Evolutionary conservation across 2,329 filamentous ascomycete genomes (phyloP).

Genomic region (Microsporum ferrugineum): DNA sequence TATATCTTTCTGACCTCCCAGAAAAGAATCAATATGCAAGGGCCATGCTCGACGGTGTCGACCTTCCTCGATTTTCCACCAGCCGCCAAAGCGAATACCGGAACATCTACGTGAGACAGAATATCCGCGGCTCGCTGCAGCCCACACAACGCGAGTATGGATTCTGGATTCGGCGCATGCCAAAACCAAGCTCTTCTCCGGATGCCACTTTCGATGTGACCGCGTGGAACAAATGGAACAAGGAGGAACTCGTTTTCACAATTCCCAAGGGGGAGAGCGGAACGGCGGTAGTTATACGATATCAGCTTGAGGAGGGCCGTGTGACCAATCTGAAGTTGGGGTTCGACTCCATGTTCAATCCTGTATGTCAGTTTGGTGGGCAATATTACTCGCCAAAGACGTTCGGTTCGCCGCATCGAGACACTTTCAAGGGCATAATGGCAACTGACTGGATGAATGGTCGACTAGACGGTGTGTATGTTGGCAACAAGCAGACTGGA

Average conservation of each 20-base stretch:
- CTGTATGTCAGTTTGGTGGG: slow-evolving; percentile 7
- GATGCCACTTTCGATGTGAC: slow-evolving; percentile 4
- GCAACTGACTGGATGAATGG: slow-evolving; percentile 5
- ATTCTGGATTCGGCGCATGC: slow-evolving; percentile 6
- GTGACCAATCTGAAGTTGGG: slow-evolving; percentile 5
- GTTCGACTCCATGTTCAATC: slow-evolving; percentile 9
- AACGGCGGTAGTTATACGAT: slow-evolving; percentile 6
- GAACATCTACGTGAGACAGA: slow-evolving; percentile 4
- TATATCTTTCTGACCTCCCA: slow-evolving; percentile 4
- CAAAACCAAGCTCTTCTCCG: background rate
- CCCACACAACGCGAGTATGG: background rate
- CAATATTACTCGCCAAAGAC: background rate
- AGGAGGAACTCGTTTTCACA: background rate
- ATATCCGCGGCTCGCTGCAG: background rate
- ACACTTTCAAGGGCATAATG: slow-evolving; percentile 7
- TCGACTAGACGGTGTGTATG: background rate
- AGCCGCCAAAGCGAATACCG: slow-evolving; percentile 4
- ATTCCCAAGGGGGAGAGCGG: slow-evolving; percentile 3
- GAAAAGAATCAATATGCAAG: slow-evolving; percentile 7
- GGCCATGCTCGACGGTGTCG: background rate
- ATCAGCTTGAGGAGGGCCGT: background rate
- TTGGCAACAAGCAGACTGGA: background rate
- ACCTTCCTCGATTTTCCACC: background rate
- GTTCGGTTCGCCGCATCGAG: slow-evolving; percentile 2
- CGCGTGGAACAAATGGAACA: slow-evolving; percentile 4